phyloP scores from a whole-genome alignment of 1,284 basidiomycete species.

The Ceratobasidium sp. region DNA sequence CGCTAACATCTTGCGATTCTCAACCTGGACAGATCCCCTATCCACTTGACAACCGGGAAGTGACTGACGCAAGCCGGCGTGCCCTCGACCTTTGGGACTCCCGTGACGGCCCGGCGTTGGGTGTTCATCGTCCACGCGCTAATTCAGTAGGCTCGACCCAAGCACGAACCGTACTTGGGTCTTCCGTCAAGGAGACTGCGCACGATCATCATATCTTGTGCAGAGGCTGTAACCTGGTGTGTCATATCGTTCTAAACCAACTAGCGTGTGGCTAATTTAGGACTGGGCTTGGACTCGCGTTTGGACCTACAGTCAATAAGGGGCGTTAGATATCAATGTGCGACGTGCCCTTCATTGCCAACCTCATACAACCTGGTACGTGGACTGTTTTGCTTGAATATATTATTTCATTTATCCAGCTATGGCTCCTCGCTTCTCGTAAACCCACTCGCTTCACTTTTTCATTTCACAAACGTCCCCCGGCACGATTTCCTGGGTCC shows the following conservation, averaged over 20 bases:
- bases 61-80: slow-evolving; percentile 73
- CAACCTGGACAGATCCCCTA: slow-evolving; percentile 72
- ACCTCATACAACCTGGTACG: slow-evolving; percentile 68
- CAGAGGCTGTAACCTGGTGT: slow-evolving; percentile 57
- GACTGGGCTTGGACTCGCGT: neutral
- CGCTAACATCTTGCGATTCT: slow-evolving; percentile 3
- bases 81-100: slow-evolving; percentile 79
- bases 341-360: slow-evolving; percentile 71
- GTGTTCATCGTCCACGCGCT: slow-evolving; percentile 50
- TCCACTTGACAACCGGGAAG: slow-evolving; percentile 73
- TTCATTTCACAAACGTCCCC: slow-evolving; percentile 15
- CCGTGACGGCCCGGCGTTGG: slow-evolving; percentile 65
- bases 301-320: slow-evolving; percentile 60
- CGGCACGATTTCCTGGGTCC: neutral
- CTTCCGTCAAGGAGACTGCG: slow-evolving; percentile 47
- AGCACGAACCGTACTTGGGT: slow-evolving; percentile 68
- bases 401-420: slow-evolving; percentile 7
- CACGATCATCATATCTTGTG: slow-evolving; percentile 65
- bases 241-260: slow-evolving; percentile 2
- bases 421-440: neutral
- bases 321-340: slow-evolving; percentile 78
- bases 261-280: slow-evolving; percentile 4
- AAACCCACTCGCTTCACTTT: neutral
- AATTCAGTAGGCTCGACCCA: slow-evolving; percentile 67
- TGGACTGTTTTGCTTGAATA: slow-evolving; percentile 1